Evolutionary conservation across 2,329 filamentous ascomycete genomes (phyloP), one percentile per base, ranked within the genome.

Genomic region (Metarhizium album): DNA sequence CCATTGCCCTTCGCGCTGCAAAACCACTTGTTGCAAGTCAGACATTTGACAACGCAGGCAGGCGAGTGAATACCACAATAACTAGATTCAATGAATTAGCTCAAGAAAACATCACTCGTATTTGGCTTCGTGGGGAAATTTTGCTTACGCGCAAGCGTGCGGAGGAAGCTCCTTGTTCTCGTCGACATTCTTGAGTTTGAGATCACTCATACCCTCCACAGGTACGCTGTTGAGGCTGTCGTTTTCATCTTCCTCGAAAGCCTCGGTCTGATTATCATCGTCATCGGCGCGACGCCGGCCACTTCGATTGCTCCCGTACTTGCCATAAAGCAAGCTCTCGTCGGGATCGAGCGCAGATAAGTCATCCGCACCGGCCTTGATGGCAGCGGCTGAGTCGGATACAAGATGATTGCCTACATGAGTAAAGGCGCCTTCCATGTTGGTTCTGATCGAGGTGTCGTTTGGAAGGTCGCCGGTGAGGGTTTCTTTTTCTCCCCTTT

Each of bases 1-100:
- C 90, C 90, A 69, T 96, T 98, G 58, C 93, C 91, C 62, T 91
- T 87, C 53, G 91, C 90, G 69, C 90, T 97, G 72, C 93, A 98
- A 68, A 98, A 98, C 93, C 93, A 98, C 67, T 97, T 98, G 74
- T 82, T 91, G 74, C 93, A 98, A 54, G 84, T 80, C 54, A 98
- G 77, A 65, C 93, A 98, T 72, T 96, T 97, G 60, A 98, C 93
- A 52, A 98, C 94, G 58, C 87, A 93, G 65, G 86, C 86, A 2
- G 93, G 86, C 52, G 94, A 95, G 72, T 98, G 93, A 57, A 98
- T 98, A 53, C 93, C 93, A 67, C 93, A 98, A 69, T 96, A 96
- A 38, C 89, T 93, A 43, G 6, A 42, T 14, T 29, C 16, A 45
- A 16, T 20, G 27, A 18, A 43, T 50, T 38, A 50, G 48, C 27